phyloP scores from a whole-genome alignment of 768 basidiomycete genomes.

The Megacollybia marginata region DNA sequence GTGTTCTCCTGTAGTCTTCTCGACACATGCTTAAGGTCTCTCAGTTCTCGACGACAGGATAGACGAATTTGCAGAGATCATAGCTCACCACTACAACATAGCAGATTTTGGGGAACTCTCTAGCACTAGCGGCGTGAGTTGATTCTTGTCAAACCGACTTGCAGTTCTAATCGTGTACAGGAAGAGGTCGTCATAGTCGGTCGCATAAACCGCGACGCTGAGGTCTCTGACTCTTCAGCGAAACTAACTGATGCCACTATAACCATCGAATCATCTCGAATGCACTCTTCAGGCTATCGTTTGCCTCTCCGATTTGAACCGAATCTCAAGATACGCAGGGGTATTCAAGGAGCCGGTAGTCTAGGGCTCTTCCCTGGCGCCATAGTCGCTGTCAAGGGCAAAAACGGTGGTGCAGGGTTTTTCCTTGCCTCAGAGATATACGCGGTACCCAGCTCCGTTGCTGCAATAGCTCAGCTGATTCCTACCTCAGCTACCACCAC shows the following conservation, averaged over 20 bases:
- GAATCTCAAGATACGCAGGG: constrained; percentile 58
- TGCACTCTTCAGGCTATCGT: constrained; percentile 57
- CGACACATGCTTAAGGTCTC: background rate
- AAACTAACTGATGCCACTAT: constrained; percentile 75
- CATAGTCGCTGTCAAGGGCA: constrained; percentile 78
- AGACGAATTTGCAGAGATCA: constrained; percentile 73
- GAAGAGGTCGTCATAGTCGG: constrained; percentile 67
- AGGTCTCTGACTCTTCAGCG: constrained; percentile 39
- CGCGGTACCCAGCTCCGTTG: constrained; percentile 42
- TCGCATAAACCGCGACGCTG: constrained; percentile 64
- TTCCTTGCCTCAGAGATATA: constrained; percentile 82
- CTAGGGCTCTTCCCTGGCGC: constrained; percentile 84
- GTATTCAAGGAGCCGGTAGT: constrained; percentile 51
- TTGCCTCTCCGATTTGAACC: constrained; percentile 68
- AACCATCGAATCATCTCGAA: constrained; percentile 77
- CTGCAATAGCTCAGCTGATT: background rate
- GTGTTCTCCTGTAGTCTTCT: constrained; percentile 2
- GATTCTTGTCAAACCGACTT: background rate
- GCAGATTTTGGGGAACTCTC: constrained; percentile 72
- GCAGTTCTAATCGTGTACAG: constrained; percentile 23
- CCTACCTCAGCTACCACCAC: constrained; percentile 53
- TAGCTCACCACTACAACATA: constrained; percentile 64
- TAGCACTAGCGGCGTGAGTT: constrained; percentile 33
- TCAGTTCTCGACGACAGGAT: constrained; percentile 81
- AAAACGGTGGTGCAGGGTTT: constrained; percentile 85